Evolutionary conservation across 306 rosid species (phyloP).

Genomic region (Argentina anserina): DNA sequence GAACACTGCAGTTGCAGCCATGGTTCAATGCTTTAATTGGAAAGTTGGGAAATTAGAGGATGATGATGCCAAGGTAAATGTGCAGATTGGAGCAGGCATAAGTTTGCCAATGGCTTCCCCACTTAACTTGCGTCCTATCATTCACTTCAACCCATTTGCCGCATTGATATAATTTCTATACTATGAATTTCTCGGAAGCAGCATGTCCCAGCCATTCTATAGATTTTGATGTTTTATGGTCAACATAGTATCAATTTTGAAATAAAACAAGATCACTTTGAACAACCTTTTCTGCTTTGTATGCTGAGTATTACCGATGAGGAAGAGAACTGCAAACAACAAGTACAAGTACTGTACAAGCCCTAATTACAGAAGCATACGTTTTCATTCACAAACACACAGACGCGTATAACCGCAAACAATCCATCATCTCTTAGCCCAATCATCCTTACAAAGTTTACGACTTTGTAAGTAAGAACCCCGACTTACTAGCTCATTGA

Average conservation of each 20-base stretch:
- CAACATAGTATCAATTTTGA: not conserved
- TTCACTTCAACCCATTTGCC: constrained; percentile 23
- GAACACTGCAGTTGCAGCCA: constrained; percentile 30
- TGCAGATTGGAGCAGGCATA: constrained; percentile 44
- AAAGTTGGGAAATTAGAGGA: constrained; percentile 27
- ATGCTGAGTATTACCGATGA: not conserved
- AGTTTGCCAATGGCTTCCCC: constrained; percentile 40
- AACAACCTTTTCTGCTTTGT: not conserved
- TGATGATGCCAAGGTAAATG: constrained; percentile 34
- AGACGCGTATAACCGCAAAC: not conserved
- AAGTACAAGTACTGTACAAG: too few relatives aligned
- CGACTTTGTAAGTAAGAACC: not conserved
- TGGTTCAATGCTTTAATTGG: constrained; percentile 68
- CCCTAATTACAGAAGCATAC: not conserved
- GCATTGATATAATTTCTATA: not conserved
- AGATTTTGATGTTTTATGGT: too few relatives aligned
- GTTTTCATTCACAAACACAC: not conserved
- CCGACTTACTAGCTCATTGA: not conserved
- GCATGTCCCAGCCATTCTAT: not conserved
- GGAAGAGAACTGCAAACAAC: not conserved
- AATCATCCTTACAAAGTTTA: not conserved
- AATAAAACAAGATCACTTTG: not conserved
- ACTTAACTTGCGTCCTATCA: constrained; percentile 13
- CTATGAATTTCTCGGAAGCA: not conserved
- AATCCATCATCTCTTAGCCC: not conserved